phyloP scores from a whole-genome alignment of 2,329 filamentous ascomycete genomes.

The Aspergillus costaricaensis region DNA sequence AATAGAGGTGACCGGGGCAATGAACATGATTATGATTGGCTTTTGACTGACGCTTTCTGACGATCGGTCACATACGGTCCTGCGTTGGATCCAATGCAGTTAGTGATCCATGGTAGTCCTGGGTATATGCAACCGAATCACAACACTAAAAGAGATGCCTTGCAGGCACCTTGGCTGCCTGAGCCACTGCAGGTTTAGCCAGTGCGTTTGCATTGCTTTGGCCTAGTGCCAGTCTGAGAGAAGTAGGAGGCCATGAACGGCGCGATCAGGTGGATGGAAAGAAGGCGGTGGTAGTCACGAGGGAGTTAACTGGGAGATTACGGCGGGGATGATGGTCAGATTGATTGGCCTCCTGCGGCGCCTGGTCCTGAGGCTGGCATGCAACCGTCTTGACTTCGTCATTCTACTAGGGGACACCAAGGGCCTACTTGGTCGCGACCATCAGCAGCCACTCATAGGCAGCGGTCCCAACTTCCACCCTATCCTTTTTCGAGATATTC shows the following conservation, averaged over 20 bases:
- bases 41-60: constrained; percentile 6
- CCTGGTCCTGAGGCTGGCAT: constrained; percentile 1
- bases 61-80: background rate
- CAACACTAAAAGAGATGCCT: constrained; percentile 9
- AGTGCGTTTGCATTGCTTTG: constrained; percentile 7
- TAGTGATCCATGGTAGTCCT: constrained; percentile 6
- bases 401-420: background rate
- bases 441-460: background rate
- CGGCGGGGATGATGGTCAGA: constrained; percentile 11
- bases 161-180: constrained; percentile 4
- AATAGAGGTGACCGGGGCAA: background rate
- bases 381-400: background rate
- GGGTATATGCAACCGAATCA: constrained; percentile 16
- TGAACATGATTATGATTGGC: constrained; percentile 10
- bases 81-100: constrained; percentile 9
- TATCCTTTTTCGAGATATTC: constrained; percentile 6
- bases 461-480: background rate
- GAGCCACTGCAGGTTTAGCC: constrained; percentile 5
- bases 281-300: constrained; percentile 12
- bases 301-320: constrained; percentile 14
- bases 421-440: background rate
- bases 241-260: background rate
- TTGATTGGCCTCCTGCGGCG: constrained; percentile 15
- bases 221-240: constrained; percentile 1
- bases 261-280: background rate